Evolutionary conservation across 2,329 filamentous ascomycete genomes (phyloP), one percentile per base, ranked within the genome.

Genomic region (Xylariaceae sp.): DNA sequence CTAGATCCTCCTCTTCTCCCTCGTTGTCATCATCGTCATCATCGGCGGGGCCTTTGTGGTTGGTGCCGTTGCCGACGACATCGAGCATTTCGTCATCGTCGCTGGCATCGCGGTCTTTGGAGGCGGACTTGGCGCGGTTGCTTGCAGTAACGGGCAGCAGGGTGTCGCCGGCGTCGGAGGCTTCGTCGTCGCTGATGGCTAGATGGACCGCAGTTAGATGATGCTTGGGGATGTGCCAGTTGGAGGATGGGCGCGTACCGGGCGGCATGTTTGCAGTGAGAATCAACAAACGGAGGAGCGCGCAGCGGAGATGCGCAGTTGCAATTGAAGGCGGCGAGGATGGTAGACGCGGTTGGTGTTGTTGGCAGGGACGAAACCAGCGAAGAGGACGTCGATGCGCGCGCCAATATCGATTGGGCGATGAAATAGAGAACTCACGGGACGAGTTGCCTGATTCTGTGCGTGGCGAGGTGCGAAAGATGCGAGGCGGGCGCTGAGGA

Each of bases 181-280:
- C 56, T 19, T 74, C 73, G 22, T 75, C 72, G 54, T 75, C 73
- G 58, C 73, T 76, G 36, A 75, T 67, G 13, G 72, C 73, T 48
- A 45, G 10, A 54, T 28, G 18, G 46, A 60, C 42, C 58, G 46
- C 40, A 38, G 34, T 22, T 31, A 9, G 55, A 54, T 31, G 53
- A 38, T 4, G 53, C 38, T 28, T 42, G 45, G 16, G 54, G 47
- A 49, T 39, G 6, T 4, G 33, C 4, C 12, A 18, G 17, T 17
- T 34, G 6, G 18, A 18, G 16, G 14, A 6, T n/a, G 34, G 42
- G 48, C 53, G 52, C 59, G 48, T 60, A 61, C 59, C 53, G 6
- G 59, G 59, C n/a, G 59, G 59, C 59, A 61, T 61, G 43, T 34
- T 48, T 39, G 43, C 16, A 6, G 47, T 22, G 18, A 44, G 19